phyloP scores from a whole-genome alignment of 768 basidiomycete genomes.

The Botryobasidium botryosum region DNA sequence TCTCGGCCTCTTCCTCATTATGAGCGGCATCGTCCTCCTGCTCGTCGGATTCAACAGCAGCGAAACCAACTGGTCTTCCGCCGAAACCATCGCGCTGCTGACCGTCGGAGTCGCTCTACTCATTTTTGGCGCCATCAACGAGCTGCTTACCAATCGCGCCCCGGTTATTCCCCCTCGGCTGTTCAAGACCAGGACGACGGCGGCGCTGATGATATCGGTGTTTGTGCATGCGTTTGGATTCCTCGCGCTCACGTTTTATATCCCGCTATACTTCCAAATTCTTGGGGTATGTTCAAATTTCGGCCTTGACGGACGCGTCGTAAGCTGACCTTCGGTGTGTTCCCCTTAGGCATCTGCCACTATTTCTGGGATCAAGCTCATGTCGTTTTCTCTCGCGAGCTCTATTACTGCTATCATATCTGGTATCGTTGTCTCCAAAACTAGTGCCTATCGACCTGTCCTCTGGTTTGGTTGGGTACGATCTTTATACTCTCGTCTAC shows the following conservation, averaged over 20 bases:
- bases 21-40: slow-evolving; percentile 46
- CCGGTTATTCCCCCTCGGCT: slow-evolving; percentile 60
- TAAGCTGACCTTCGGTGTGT: slow-evolving; percentile 45
- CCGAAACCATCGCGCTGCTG: slow-evolving; percentile 43
- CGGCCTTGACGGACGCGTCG: slow-evolving; percentile 47
- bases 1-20: slow-evolving; percentile 42
- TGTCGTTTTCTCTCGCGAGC: no score
- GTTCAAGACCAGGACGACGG: slow-evolving; percentile 64
- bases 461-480: slow-evolving; percentile 25
- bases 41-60: slow-evolving; percentile 61
- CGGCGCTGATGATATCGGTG: slow-evolving; percentile 34
- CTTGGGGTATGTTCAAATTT: slow-evolving; percentile 59
- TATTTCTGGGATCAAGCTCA: no score
- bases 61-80: slow-evolving; percentile 47
- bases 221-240: slow-evolving; percentile 51
- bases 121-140: slow-evolving; percentile 36
- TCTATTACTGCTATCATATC: slow-evolving; percentile 28
- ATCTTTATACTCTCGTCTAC: not conserved
- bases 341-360: no score
- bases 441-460: slow-evolving; percentile 20
- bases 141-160: slow-evolving; percentile 41
- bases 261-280: slow-evolving; percentile 65
- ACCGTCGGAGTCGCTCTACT: slow-evolving; percentile 38
- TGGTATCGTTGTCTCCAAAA: slow-evolving; percentile 40
- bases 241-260: slow-evolving; percentile 30